phyloP scores from a whole-genome alignment of 176 grass and related monocot genomes.

The Eragrostis curvula region DNA sequence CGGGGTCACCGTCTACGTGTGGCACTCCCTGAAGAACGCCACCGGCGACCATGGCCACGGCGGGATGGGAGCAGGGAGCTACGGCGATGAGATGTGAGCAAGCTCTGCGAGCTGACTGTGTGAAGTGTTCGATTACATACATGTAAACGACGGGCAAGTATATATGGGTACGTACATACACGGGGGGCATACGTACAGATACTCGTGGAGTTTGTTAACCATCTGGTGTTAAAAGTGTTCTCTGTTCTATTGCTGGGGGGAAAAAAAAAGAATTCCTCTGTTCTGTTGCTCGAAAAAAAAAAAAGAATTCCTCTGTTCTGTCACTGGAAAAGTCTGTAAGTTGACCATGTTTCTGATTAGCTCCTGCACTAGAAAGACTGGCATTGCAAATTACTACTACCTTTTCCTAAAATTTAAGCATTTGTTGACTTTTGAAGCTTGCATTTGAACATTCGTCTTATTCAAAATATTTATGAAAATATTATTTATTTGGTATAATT shows the following conservation, averaged over 20 bases:
- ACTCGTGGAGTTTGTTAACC: background rate
- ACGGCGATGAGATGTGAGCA: slow-evolving; percentile 51
- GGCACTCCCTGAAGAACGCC: slow-evolving; percentile 47
- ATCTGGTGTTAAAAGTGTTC: no score
- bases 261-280: no score
- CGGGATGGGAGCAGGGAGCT: background rate
- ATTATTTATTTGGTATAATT: no score
- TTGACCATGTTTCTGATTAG: no score
- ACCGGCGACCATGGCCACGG: slow-evolving; percentile 28
- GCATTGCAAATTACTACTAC: no score
- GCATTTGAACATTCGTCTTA: no score
- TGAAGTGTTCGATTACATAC: background rate
- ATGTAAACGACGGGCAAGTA: background rate
- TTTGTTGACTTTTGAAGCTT: no score
- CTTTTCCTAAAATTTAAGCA: no score
- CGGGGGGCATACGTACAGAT: background rate
- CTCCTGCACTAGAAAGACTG: no score
- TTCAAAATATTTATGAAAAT: no score
- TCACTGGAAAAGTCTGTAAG: background rate
- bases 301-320: background rate
- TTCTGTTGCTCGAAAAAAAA: no score
- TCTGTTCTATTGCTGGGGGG: no score
- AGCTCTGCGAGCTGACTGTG: background rate
- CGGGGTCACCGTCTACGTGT: slow-evolving; percentile 58
- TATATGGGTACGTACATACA: background rate